phyloP scores from a whole-genome alignment of 2,329 filamentous ascomycete species.

The Juglanconis sp. region DNA sequence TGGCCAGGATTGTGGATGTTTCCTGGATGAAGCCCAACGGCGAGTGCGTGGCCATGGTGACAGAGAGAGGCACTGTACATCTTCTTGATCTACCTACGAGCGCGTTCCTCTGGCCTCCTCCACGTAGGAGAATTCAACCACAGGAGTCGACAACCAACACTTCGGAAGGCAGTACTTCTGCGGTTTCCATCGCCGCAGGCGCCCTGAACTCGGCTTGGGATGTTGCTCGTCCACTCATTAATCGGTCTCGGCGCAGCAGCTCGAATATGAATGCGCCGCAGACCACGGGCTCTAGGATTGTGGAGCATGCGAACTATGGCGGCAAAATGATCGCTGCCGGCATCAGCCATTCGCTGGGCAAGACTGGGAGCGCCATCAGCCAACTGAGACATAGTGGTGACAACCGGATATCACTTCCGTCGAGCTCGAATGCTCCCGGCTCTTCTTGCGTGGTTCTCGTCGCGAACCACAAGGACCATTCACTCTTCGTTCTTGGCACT shows the following conservation, averaged over 20 bases:
- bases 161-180: conserved; percentile 48
- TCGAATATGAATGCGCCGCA: conserved; percentile 33
- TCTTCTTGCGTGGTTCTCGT: conserved; percentile 64
- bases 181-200: conserved; percentile 68
- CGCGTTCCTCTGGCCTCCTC: conserved; percentile 84
- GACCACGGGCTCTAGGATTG: conserved; percentile 43
- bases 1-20: conserved; percentile 86
- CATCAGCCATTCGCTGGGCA: conserved; percentile 70
- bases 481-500: conserved; percentile 62
- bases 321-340: conserved; percentile 70
- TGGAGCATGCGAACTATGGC: conserved; percentile 64
- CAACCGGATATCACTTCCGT: conserved; percentile 68
- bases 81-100: conserved; percentile 81
- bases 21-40: conserved; percentile 80
- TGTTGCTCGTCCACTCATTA: conserved; percentile 60
- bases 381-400: conserved; percentile 72
- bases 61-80: conserved; percentile 92
- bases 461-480: conserved; percentile 57
- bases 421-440: conserved; percentile 49
- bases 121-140: conserved; percentile 47
- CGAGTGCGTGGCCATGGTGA: conserved; percentile 83
- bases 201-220: conserved; percentile 68
- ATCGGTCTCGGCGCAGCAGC: conserved; percentile 51
- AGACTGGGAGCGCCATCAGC: conserved; percentile 66
- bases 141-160: conserved; percentile 44